These are phyloP conservation scores for Salix suchowensis DNA, from an alignment of 345 rosid species.

Conservation along the genomic window DNA sequence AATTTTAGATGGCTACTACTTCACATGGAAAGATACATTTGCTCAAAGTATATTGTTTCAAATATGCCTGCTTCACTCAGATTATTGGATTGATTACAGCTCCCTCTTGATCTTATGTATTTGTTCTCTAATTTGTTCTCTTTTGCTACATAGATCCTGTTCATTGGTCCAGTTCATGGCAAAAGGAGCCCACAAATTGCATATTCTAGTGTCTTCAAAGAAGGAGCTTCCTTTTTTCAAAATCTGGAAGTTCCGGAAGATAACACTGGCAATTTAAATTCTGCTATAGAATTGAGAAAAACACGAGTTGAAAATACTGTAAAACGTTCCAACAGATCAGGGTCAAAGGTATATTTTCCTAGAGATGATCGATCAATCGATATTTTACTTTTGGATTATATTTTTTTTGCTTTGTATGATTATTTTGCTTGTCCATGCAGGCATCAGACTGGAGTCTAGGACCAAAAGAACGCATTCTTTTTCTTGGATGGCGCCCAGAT, in stretches of 20 bases:
- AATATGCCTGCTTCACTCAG: conserved; percentile 6
- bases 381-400: conserved; percentile 3
- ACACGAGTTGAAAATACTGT: conserved; percentile 48
- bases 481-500: conserved; percentile 96
- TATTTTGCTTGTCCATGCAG: conserved; percentile 34
- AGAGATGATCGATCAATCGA: conserved; percentile 10
- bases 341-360: conserved; percentile 60
- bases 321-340: conserved; percentile 41
- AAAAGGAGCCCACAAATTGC: conserved; percentile 41
- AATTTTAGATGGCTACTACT: not conserved
- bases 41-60: conserved; percentile 1
- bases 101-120: conserved; percentile 8
- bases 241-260: conserved; percentile 25
- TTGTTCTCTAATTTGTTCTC: conserved; percentile 6
- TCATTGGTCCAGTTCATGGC: conserved; percentile 73
- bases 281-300: conserved; percentile 44
- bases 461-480: conserved; percentile 74
- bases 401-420: conserved; percentile 9
- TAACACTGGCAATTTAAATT: conserved; percentile 28
- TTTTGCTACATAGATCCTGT: conserved; percentile 46
- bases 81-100: conserved; percentile 9
- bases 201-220: conserved; percentile 33
- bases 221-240: conserved; percentile 17
- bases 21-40: not conserved
- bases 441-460: conserved; percentile 64